Evolutionary conservation across 768 basidiomycete species (phyloP).

Genomic region (Lactarius hatsudake): DNA sequence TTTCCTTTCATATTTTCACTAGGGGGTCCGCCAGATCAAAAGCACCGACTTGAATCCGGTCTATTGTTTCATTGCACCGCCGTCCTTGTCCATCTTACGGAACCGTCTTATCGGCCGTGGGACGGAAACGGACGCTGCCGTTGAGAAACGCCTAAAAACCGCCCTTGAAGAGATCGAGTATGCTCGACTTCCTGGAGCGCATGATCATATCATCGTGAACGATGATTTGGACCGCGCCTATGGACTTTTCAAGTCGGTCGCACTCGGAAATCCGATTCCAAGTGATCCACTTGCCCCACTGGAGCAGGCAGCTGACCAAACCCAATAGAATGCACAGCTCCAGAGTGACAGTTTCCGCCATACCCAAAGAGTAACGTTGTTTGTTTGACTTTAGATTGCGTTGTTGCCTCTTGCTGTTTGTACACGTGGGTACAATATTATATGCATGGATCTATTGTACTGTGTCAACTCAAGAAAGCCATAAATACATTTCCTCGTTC

Average conservation of each 20-base stretch:
- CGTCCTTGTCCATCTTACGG: slow-evolving; percentile 68
- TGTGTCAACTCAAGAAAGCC: not conserved
- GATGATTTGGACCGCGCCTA: slow-evolving; percentile 87
- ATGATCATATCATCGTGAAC: slow-evolving; percentile 87
- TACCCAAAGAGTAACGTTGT: not conserved
- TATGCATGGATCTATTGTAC: not conserved
- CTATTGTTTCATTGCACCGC: slow-evolving; percentile 91
- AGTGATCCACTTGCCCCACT: slow-evolving; percentile 68
- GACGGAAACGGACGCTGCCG: slow-evolving; percentile 73
- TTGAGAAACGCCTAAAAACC: slow-evolving; percentile 71
- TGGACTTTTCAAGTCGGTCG: slow-evolving; percentile 67
- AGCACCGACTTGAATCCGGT: slow-evolving; percentile 76
- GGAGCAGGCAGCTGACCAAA: slow-evolving; percentile 42
- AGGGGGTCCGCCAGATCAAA: slow-evolving; percentile 95
- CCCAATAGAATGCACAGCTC: not conserved
- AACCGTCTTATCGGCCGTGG: slow-evolving; percentile 73
- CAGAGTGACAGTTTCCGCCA: not conserved
- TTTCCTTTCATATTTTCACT: slow-evolving; percentile 23
- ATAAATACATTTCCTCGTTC: slow-evolving; percentile 9
- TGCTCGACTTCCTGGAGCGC: slow-evolving; percentile 69
- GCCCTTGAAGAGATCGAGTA: slow-evolving; percentile 81
- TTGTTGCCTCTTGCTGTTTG: not conserved
- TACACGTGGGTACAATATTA: slow-evolving; percentile 1
- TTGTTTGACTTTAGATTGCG: slow-evolving; percentile 1
- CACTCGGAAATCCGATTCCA: slow-evolving; percentile 59